Evolutionary conservation across 2,329 filamentous ascomycete genomes (phyloP).

Genomic region (Fusarium neocosmosporiellum): DNA sequence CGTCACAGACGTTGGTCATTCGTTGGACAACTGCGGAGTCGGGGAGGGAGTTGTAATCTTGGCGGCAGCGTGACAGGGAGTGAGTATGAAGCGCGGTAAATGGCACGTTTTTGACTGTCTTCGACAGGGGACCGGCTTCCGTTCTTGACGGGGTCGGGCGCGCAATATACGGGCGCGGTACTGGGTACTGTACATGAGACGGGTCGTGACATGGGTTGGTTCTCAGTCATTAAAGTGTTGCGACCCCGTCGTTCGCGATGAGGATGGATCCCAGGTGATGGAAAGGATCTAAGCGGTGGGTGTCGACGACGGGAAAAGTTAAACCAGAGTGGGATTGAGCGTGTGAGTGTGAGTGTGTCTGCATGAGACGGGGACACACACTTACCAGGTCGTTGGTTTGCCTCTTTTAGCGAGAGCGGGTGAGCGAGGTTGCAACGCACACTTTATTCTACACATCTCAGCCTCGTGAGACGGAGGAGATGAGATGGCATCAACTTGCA

Average conservation of each 20-base stretch:
- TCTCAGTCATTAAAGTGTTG: not conserved
- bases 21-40: constrained; percentile 8
- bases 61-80: not conserved
- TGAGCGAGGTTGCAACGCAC: not conserved
- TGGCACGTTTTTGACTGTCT: constrained; percentile 31
- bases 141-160: constrained; percentile 21
- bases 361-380: not conserved
- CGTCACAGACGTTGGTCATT: constrained; percentile 18
- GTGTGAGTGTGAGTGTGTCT: not conserved
- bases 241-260: not conserved
- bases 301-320: not conserved
- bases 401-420: not conserved
- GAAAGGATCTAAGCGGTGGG: not conserved
- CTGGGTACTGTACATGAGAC: constrained; percentile 25
- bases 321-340: not conserved
- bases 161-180: not conserved
- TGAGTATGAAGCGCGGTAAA: constrained; percentile 11
- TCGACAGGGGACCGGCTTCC: constrained; percentile 1
- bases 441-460: not conserved
- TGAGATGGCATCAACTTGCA: not conserved
- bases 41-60: constrained; percentile 7
- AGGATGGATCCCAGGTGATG: not conserved
- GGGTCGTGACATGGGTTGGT: constrained; percentile 8
- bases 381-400: not conserved
- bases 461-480: no score